These are phyloP conservation scores for Biscogniauxia sp. DNA, from an alignment of 2,329 filamentous ascomycete genomes.

Conservation along the genomic window DNA sequence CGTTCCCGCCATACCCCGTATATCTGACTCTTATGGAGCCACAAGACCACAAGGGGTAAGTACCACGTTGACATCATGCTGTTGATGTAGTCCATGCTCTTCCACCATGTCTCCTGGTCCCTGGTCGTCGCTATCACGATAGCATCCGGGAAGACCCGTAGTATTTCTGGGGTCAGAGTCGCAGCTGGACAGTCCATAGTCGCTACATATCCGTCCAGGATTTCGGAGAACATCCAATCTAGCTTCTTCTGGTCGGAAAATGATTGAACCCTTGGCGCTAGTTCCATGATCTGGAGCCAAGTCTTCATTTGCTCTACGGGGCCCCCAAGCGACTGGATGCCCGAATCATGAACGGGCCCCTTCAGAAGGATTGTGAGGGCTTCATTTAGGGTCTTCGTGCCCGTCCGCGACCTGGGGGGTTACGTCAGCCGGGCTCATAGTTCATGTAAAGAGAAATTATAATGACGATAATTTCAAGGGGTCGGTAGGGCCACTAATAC, in stretches of 20 bases:
- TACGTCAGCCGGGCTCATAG: slow-evolving; percentile 8
- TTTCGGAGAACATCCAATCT: slow-evolving; percentile 35
- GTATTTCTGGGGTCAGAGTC: slow-evolving; percentile 43
- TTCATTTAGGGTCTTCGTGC: slow-evolving; percentile 38
- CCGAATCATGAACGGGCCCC: slow-evolving; percentile 36
- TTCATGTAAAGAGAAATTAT: background rate
- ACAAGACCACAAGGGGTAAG: slow-evolving; percentile 33
- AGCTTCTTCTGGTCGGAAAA: slow-evolving; percentile 34
- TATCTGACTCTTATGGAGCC: slow-evolving; percentile 31
- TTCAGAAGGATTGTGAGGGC: slow-evolving; percentile 35
- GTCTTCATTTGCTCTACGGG: slow-evolving; percentile 34
- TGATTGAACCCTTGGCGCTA: slow-evolving; percentile 28
- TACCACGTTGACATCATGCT: slow-evolving; percentile 35
- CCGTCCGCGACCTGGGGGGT: slow-evolving; percentile 34
- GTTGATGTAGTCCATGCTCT: slow-evolving; percentile 34
- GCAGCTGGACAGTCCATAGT: slow-evolving; percentile 43
- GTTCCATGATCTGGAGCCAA: slow-evolving; percentile 35
- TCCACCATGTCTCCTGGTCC: slow-evolving; percentile 38
- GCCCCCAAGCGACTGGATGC: slow-evolving; percentile 36
- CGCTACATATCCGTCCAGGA: slow-evolving; percentile 36
- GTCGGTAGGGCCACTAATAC: background rate
- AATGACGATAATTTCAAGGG: background rate
- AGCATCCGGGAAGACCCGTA: slow-evolving; percentile 49
- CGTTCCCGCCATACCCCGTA: slow-evolving; percentile 33
- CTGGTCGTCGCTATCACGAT: slow-evolving; percentile 45